Evolutionary conservation across 345 rosid species (phyloP), one percentile per base, ranked within the genome.

Genomic region (Diplotaxis tenuifolia): DNA sequence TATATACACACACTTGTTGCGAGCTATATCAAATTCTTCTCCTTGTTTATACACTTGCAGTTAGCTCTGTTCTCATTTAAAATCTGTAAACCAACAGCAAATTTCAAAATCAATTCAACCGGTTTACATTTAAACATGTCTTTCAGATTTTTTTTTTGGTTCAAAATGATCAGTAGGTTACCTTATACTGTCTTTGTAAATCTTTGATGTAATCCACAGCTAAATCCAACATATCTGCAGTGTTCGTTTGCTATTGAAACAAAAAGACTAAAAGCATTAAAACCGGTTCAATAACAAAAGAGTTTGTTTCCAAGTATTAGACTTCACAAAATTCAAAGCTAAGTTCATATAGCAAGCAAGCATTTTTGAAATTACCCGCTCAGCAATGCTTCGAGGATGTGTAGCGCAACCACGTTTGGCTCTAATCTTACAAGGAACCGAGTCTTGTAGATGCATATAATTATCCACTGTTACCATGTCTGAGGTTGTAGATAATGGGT

Each of bases 331-430:
- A 40, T 9, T 31, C 9, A 27, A 22, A 55, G 5, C 49, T 10
- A 19, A n/a, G 7, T 16, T 49, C 12, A 21, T 40, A 20, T 54
- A 18, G 31, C 6, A n/a, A n/a, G n/a, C n/a, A n/a, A n/a, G 12
- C 4, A 19, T 14, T 3, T 25, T 52, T 9, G n/a, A 22, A 23
- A 54, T 45, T 87, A 95, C 99, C 86, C 99, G 79, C 78, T 95
- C 99, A 9, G 99, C 99, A 9, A 95, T 90, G 82, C 99, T 95
- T 78, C 99, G 87, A 79, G 99, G 99, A 83, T 95, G 99, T 72
- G 99, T 95, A 23, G 99, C 99, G 27, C 94, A 92, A 25, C 99
- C 99, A 16, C 99, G 92, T 83, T 95, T 95, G 18, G 99, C 99
- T 80, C 99, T 80, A 53, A 87, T 84, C 75, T 92, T 95, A 81